Conservation (phyloP, 1,139 yeast species). For the Protomyces inundatus region DNA sequence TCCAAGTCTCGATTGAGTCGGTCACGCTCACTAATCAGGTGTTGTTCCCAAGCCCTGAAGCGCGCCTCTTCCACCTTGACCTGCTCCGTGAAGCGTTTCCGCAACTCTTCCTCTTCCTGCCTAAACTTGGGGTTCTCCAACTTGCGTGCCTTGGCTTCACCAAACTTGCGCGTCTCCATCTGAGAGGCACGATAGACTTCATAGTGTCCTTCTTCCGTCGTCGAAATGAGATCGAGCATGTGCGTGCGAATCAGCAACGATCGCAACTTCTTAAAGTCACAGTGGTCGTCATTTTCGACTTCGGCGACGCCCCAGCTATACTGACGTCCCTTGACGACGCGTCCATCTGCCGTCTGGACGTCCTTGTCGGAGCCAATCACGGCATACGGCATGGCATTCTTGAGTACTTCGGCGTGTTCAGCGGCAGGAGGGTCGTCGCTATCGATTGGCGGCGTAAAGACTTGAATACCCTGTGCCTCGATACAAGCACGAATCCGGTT, state of each 20-base stretch:
- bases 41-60: constrained; percentile 97
- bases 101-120: constrained; percentile 91
- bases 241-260: constrained; percentile 83
- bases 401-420: constrained; percentile 30
- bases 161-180: constrained; percentile 57
- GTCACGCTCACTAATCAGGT: constrained; percentile 89
- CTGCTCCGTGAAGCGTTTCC: constrained; percentile 95
- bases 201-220: constrained; percentile 89
- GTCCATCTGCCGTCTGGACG: constrained; percentile 69
- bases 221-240: constrained; percentile 78
- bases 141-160: constrained; percentile 44
- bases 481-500: constrained; percentile 82
- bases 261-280: constrained; percentile 91
- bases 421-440: constrained; percentile 33
- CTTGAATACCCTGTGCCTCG: constrained; percentile 84
- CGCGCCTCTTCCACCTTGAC: constrained; percentile 95
- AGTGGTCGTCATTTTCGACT: constrained; percentile 91
- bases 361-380: constrained; percentile 87
- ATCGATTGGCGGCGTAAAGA: constrained; percentile 72
- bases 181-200: constrained; percentile 81
- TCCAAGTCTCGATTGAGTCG: constrained; percentile 90
- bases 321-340: constrained; percentile 78
- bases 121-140: constrained; percentile 81
- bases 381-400: constrained; percentile 79
- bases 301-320: constrained; percentile 98